Evolutionary conservation across 768 basidiomycete species (phyloP).

Genomic region (Cystobasidium ongulense): DNA sequence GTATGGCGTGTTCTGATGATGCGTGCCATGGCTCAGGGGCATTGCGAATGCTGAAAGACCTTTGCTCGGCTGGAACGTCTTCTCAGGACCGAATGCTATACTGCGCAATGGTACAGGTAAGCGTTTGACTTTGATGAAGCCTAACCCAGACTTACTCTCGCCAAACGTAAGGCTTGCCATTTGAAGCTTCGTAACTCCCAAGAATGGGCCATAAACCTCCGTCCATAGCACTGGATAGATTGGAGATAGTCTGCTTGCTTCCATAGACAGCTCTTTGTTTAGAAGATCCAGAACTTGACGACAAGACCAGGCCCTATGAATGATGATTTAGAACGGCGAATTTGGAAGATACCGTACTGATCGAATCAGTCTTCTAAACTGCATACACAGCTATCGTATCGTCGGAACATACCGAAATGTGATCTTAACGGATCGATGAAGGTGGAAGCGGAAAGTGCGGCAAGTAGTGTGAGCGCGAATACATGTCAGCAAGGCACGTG

Average conservation of each 20-base stretch:
- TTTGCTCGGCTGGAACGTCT: constrained; percentile 53
- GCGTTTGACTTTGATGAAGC: not conserved
- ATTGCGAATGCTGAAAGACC: constrained; percentile 52
- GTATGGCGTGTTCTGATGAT: constrained; percentile 49
- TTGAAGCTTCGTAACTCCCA: constrained; percentile 60
- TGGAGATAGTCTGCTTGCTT: constrained; percentile 9
- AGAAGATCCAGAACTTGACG: constrained; percentile 8
- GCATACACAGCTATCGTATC: not conserved
- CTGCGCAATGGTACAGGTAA: not conserved
- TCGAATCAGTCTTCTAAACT: not conserved
- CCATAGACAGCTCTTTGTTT: constrained; percentile 24
- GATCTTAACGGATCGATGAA: not conserved
- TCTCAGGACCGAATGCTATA: constrained; percentile 47
- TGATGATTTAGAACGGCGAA: not conserved
- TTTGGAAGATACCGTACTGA: not conserved
- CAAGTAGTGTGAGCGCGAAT: too few relatives aligned
- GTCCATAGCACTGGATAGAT: constrained; percentile 50
- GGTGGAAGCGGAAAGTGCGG: not conserved
- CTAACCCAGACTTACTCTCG: constrained; percentile 59
- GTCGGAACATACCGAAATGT: constrained; percentile 27
- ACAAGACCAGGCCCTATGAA: constrained; percentile 17
- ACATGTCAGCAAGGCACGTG: not conserved
- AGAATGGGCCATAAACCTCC: constrained; percentile 79
- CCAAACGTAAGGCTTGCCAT: constrained; percentile 50
- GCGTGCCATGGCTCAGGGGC: constrained; percentile 69